These are phyloP conservation scores for Aquilaria sinensis DNA, from an alignment of 345 rosid species.

Conservation along the genomic window DNA sequence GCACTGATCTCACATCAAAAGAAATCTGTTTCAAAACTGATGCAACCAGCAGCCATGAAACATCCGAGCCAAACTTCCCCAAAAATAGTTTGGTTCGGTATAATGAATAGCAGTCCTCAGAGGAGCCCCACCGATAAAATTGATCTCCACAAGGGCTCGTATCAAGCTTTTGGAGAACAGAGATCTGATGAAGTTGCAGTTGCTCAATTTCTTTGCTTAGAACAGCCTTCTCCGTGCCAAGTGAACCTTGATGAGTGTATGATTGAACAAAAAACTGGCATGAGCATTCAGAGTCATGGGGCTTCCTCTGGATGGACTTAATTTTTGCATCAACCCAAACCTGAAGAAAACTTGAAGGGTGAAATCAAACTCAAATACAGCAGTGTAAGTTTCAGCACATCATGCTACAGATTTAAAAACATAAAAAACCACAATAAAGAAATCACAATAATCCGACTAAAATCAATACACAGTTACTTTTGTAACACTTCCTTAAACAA, in stretches of 20 bases:
- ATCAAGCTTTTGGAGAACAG: constrained; percentile 57
- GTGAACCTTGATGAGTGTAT: constrained; percentile 47
- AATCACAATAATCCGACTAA: too few relatives aligned
- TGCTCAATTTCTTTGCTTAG: constrained; percentile 37
- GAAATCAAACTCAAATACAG: constrained; percentile 1
- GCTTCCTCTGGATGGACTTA: constrained; percentile 68
- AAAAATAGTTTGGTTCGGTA: constrained; percentile 46
- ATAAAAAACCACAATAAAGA: neutral
- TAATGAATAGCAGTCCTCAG: constrained; percentile 50
- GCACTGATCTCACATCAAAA: constrained; percentile 48
- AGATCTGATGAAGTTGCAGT: constrained; percentile 47
- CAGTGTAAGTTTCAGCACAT: neutral
- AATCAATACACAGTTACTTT: too few relatives aligned
- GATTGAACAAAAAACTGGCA: constrained; percentile 59
- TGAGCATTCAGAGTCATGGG: constrained; percentile 51
- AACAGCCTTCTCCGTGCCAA: constrained; percentile 48
- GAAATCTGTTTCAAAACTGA: constrained; percentile 46
- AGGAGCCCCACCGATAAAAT: constrained; percentile 57
- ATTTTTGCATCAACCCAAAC: constrained; percentile 82
- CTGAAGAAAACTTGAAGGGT: constrained; percentile 25
- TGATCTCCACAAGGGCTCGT: constrained; percentile 34
- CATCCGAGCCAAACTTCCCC: constrained; percentile 61
- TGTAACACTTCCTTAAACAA: too few relatives aligned
- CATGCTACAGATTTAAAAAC: neutral
- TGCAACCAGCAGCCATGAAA: constrained; percentile 63